Evolutionary conservation across 2,329 filamentous ascomycete species (phyloP).

Genomic region (Chalaropsis ovoidea): DNA sequence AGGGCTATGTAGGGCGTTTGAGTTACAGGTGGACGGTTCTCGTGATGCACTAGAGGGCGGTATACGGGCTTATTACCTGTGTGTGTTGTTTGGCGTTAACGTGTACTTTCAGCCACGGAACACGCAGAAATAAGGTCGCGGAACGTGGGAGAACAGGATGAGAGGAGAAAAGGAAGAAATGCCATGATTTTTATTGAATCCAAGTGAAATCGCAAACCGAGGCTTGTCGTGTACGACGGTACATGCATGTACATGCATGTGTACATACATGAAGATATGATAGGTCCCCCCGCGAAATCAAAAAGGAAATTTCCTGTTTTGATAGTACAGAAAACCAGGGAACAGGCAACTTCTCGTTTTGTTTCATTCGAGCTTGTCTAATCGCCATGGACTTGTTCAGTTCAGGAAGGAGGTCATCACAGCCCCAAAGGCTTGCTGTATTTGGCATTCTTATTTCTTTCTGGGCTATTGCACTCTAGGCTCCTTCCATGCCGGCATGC

Average conservation of each 20-base stretch:
- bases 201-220: not conserved
- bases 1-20: constrained; percentile 35
- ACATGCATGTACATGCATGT: not conserved
- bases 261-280: too few relatives aligned
- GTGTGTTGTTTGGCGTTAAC: constrained; percentile 21
- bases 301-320: too few relatives aligned
- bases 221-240: not conserved
- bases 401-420: not conserved
- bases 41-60: constrained; percentile 26
- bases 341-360: too few relatives aligned
- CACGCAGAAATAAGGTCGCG: not conserved
- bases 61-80: constrained; percentile 23
- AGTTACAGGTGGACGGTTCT: constrained; percentile 35
- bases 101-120: constrained; percentile 14
- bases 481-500: constrained; percentile 3
- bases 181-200: not conserved
- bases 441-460: not conserved
- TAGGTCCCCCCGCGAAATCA: too few relatives aligned
- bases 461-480: not conserved
- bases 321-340: too few relatives aligned
- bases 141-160: not conserved
- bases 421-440: not conserved
- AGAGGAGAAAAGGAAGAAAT: not conserved
- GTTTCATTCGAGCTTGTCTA: not conserved
- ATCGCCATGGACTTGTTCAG: not conserved